These are phyloP conservation scores for Escallonia rubra DNA, from an alignment of 129 eudicot genomes.

Conservation along the genomic window DNA sequence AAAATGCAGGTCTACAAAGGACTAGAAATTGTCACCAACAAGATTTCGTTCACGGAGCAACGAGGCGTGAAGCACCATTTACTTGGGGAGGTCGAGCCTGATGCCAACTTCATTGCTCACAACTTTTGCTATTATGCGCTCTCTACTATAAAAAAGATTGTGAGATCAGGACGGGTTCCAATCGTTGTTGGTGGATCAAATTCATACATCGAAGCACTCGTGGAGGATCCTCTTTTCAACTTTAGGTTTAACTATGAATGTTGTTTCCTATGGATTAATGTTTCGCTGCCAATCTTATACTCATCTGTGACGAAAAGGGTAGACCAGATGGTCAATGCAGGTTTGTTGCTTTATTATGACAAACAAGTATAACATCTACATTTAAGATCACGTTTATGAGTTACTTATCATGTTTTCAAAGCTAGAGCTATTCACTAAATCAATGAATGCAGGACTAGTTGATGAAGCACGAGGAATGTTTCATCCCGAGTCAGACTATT, in stretches of 20 bases:
- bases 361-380: too few species aligned
- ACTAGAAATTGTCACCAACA: slow-evolving; percentile 18
- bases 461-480: slow-evolving; percentile 17
- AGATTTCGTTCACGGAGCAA: not conserved
- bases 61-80: slow-evolving; percentile 12
- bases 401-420: not conserved
- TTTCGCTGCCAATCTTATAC: not conserved
- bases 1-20: slow-evolving; percentile 22
- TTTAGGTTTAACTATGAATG: slow-evolving; percentile 7
- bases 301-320: slow-evolving; percentile 11
- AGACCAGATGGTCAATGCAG: slow-evolving; percentile 14
- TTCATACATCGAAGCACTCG: slow-evolving; percentile 13
- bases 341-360: not conserved
- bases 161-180: slow-evolving; percentile 1
- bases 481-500: slow-evolving; percentile 6
- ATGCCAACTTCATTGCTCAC: not conserved
- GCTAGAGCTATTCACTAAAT: not conserved
- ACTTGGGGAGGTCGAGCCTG: slow-evolving; percentile 3
- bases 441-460: slow-evolving; percentile 9
- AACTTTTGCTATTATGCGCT: not conserved
- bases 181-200: slow-evolving; percentile 25
- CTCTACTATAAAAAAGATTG: not conserved
- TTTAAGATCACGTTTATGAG: not conserved
- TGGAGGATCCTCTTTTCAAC: not conserved
- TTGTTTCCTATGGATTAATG: slow-evolving; percentile 21